Evolutionary conservation across 2,329 filamentous ascomycete species (phyloP), one percentile per base, ranked within the genome.

Genomic region (Botrytis cinerea): DNA sequence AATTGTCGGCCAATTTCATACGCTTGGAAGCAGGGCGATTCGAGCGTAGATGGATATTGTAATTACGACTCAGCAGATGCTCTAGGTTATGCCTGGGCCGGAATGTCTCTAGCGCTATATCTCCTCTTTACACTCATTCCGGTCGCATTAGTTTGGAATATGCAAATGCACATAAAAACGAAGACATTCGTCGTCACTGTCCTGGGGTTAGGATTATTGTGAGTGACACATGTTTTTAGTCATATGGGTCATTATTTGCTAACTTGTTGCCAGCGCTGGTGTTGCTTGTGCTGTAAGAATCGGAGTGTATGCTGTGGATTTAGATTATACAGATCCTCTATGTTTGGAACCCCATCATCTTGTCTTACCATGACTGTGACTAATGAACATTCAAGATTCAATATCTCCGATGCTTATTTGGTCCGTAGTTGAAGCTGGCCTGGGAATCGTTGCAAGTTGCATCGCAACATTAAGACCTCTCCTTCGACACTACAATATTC

Each of bases 151-250:
- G 66, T 73, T 62, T 73, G 72, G 72, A 32, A 71, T 45, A 69
- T 73, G 66, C 66, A 73, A 48, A 73, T 73, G 72, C 51, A 71
- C 22, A 43, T 63, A 28, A 70, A 64, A 20, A 71, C 60, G 14
- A 73, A 73, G 67, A 28, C 43, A 1, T 71, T 71, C 5, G 67
- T 73, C 20, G 48, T 71, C 45, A 22, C 46, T 10, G 66, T 71
- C 18, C 38, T 73, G 22, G 67, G 72, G 25, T n/a, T 73, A 18
- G 72, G 72, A 40, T n/a, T 73, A 38, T 46, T 73, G 72, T 73
- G 35, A 57, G 71, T 70, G 22, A 6, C 40, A 46, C 20, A 48
- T 20, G n/a, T 6, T n/a, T 16, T 16, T 45, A 9, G 43, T 48
- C 40, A 18, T 35, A 28, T 61, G 12, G n/a, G 16, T 35, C 35